These are phyloP conservation scores for Russula abietina DNA, from an alignment of 768 basidiomycete species.

Conservation along the genomic window DNA sequence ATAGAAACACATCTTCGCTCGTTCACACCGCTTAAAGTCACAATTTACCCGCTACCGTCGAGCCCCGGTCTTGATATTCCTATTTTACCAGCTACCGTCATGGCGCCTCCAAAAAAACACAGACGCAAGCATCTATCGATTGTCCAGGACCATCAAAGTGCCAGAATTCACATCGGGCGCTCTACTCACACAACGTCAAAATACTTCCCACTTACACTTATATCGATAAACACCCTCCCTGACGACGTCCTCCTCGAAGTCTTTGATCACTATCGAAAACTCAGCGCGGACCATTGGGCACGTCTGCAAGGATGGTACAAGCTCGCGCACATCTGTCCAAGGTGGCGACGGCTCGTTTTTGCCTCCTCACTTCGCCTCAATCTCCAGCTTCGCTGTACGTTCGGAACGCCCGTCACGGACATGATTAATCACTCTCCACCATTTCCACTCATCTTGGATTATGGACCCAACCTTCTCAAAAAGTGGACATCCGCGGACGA, in stretches of 20 bases:
- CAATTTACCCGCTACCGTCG: no score
- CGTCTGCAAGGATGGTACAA: conserved; percentile 16
- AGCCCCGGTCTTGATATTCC: no score
- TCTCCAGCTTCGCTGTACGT: conserved; percentile 19
- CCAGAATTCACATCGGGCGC: no score
- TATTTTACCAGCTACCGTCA: no score
- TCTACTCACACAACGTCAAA: no score
- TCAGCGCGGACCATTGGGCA: not conserved
- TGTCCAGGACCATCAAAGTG: no score
- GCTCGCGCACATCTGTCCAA: conserved; percentile 9
- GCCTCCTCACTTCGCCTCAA: conserved; percentile 15
- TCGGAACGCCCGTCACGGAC: conserved; percentile 1
- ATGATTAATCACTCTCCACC: conserved; percentile 4
- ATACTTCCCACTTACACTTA: conserved; percentile 12
- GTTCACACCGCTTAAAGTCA: no score
- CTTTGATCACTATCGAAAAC: conserved; percentile 6
- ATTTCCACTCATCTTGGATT: conserved; percentile 18
- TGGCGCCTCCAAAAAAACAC: no score
- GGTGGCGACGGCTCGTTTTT: conserved; percentile 18
- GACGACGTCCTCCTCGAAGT: conserved; percentile 16
- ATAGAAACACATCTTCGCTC: no score
- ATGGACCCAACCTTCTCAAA: conserved; percentile 4
- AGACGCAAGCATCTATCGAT: no score
- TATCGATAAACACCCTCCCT: conserved; percentile 8
- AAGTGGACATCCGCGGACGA: conserved; percentile 6